A percentile compares a stretch with the other conserved stretches of the same genome.
Conservation (phyloP, 1,139 yeast species). For the Meyerozyma carpophila region DNA sequence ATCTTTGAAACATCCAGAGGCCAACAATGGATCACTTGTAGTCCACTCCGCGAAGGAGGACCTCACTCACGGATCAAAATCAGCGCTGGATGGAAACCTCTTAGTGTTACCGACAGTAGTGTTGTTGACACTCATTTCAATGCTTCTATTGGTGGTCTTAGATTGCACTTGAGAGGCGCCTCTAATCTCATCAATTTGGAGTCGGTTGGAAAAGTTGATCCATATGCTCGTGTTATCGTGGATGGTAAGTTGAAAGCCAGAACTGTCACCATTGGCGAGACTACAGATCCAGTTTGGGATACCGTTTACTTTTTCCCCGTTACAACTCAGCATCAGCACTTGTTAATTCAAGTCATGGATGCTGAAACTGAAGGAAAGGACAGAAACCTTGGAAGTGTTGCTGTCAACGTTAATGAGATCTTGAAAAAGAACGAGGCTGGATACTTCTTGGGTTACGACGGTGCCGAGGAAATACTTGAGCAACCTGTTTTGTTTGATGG, state of each 20-base stretch:
- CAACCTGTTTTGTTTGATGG: slow-evolving; percentile 43
- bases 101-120: slow-evolving; percentile 46
- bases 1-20: slow-evolving; percentile 50
- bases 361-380: slow-evolving; percentile 60
- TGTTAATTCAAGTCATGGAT: slow-evolving; percentile 57
- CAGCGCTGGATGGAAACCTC: slow-evolving; percentile 67
- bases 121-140: slow-evolving; percentile 38
- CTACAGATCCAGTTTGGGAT: slow-evolving; percentile 52
- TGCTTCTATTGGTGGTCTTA: slow-evolving; percentile 63
- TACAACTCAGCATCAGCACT: slow-evolving; percentile 54
- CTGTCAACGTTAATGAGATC: slow-evolving; percentile 45
- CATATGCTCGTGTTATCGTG: slow-evolving; percentile 55
- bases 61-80: slow-evolving; percentile 48
- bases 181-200: slow-evolving; percentile 54
- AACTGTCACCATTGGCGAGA: slow-evolving; percentile 52
- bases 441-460: slow-evolving; percentile 46
- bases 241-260: slow-evolving; percentile 55
- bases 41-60: slow-evolving; percentile 26
- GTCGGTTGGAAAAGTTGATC: slow-evolving; percentile 67
- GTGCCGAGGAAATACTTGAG: slow-evolving; percentile 38
- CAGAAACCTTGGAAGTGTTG: slow-evolving; percentile 56
- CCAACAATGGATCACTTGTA: slow-evolving; percentile 44
- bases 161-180: slow-evolving; percentile 54
- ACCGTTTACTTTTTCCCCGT: slow-evolving; percentile 59
- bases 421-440: slow-evolving; percentile 46